Conservation (phyloP, 768 basidiomycete genomes). For the Hydnum rufescens region DNA sequence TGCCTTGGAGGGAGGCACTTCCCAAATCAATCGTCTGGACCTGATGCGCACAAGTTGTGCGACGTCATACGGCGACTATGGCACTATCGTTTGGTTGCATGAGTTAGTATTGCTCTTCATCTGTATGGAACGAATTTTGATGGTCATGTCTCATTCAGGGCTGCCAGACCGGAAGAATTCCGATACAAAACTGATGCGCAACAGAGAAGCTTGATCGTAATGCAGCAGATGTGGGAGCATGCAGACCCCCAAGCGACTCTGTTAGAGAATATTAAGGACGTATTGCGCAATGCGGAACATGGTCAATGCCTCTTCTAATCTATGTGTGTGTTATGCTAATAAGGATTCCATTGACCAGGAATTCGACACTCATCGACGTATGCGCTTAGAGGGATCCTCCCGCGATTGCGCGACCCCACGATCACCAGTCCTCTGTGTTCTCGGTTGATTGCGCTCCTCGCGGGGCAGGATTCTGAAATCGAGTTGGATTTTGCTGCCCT, state of each 20-base stretch:
- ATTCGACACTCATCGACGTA: background rate
- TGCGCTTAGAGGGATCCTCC: background rate
- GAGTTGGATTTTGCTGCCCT: no score
- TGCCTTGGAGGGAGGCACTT: background rate
- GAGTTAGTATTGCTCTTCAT: background rate
- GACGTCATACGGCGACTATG: background rate
- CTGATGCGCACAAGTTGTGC: background rate
- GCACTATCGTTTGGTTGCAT: background rate
- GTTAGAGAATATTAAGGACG: background rate
- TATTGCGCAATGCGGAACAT: background rate
- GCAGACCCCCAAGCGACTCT: background rate
- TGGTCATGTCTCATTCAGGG: background rate
- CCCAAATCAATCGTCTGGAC: background rate
- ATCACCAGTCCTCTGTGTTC: background rate
- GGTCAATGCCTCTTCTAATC: no score
- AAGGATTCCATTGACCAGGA: background rate
- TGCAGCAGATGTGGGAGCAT: background rate
- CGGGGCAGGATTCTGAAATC: no score
- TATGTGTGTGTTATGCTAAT: no score
- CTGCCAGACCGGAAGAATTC: background rate
- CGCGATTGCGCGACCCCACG: background rate
- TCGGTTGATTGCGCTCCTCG: background rate
- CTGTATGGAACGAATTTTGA: background rate
- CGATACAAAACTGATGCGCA: background rate
- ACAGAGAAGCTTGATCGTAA: background rate